A percentile compares a stretch with the other conserved stretches of the same genome.
These are phyloP conservation scores for Ormosia emarginata DNA, from an alignment of 306 rosid genomes.

Conservation along the genomic window DNA sequence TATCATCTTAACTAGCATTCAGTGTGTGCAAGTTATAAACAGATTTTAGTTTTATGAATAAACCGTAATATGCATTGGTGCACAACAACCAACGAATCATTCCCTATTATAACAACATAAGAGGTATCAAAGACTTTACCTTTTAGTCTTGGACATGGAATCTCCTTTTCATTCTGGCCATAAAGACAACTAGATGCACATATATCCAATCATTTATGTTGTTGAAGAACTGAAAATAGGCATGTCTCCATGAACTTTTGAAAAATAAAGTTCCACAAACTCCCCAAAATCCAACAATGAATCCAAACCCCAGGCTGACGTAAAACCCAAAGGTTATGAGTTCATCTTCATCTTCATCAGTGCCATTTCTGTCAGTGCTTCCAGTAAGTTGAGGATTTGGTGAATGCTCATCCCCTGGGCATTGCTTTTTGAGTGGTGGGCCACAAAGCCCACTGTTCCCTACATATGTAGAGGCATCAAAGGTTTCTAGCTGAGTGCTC, in stretches of 20 bases:
- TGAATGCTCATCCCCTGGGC: neutral
- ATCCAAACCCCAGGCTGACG: neutral
- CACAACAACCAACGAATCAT: neutral
- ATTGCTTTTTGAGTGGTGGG: neutral
- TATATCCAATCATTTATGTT: neutral
- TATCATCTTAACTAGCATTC: neutral
- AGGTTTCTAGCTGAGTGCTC: conserved; percentile 9
- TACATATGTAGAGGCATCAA: neutral
- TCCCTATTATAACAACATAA: neutral
- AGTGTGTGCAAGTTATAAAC: neutral
- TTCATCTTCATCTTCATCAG: neutral
- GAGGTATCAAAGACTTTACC: neutral
- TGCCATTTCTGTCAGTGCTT: neutral
- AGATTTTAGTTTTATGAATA: too few relatives aligned
- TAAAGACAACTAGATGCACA: neutral
- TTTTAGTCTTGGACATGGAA: neutral
- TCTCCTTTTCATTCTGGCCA: neutral
- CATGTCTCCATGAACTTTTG: conserved; percentile 18
- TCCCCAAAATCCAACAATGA: conserved; percentile 28
- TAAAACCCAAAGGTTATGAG: conserved; percentile 5
- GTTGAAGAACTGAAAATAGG: conserved; percentile 21
- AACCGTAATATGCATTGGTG: too few relatives aligned
- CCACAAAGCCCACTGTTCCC: conserved; percentile 36
- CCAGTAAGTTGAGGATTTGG: neutral
- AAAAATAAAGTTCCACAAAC: conserved; percentile 19